A percentile compares a stretch with the other conserved stretches of the same genome.
phyloP scores from a whole-genome alignment of 2,329 filamentous ascomycete species.

The Fusarium sp. region DNA sequence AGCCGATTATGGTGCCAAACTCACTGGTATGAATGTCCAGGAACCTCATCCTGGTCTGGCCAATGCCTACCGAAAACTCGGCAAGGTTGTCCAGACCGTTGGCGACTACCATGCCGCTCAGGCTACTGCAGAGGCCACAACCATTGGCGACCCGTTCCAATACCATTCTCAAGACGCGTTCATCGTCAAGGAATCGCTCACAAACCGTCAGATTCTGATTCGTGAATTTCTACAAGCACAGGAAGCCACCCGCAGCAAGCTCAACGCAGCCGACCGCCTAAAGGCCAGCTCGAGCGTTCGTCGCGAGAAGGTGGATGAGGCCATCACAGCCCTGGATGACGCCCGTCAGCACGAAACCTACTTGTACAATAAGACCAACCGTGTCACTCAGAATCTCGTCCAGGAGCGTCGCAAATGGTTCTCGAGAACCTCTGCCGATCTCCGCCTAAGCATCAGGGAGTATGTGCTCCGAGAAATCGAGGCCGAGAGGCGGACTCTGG shows the following conservation, averaged over 20 bases:
- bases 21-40: slow-evolving; percentile 88
- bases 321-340: slow-evolving; percentile 91
- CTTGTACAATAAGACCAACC: slow-evolving; percentile 86
- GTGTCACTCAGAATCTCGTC: slow-evolving; percentile 90
- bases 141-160: slow-evolving; percentile 91
- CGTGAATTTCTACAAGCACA: slow-evolving; percentile 95
- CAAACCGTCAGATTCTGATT: slow-evolving; percentile 95
- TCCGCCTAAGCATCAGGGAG: slow-evolving; percentile 87
- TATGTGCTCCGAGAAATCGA: slow-evolving; percentile 97
- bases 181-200: slow-evolving; percentile 97
- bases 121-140: slow-evolving; percentile 95
- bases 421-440: slow-evolving; percentile 84
- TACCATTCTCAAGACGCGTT: slow-evolving; percentile 97
- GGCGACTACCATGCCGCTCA: slow-evolving; percentile 97
- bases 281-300: slow-evolving; percentile 90
- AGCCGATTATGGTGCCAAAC: slow-evolving; percentile 92
- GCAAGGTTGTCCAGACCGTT: slow-evolving; percentile 91
- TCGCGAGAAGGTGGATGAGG: slow-evolving; percentile 96
- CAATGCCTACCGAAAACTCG: slow-evolving; percentile 94
- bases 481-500: slow-evolving; percentile 90
- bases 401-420: slow-evolving; percentile 95
- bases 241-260: slow-evolving; percentile 84
- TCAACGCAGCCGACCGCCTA: slow-evolving; percentile 88
- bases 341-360: slow-evolving; percentile 86
- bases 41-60: slow-evolving; percentile 90